Evolutionary conservation across 208 protist species (phyloP).

Genomic region (Trypanosoma boissoni): DNA sequence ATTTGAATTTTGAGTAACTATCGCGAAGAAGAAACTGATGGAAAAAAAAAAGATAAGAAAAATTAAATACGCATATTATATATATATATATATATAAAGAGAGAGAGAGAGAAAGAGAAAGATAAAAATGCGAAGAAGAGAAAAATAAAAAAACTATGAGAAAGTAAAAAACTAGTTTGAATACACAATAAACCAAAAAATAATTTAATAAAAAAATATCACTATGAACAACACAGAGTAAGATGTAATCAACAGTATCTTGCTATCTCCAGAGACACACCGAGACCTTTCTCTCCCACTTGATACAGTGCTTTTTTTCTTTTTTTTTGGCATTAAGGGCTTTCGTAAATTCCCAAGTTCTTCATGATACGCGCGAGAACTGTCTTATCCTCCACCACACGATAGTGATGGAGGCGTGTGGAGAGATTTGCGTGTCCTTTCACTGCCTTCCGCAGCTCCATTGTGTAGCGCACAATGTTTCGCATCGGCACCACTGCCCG

Average conservation of each 20-base stretch:
- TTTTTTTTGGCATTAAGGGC: slow-evolving; percentile 8
- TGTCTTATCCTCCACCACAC: slow-evolving; percentile 72
- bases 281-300: too few relatives aligned
- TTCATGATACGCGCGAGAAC: slow-evolving; percentile 73
- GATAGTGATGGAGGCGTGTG: slow-evolving; percentile 68
- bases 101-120: not conserved
- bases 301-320: too few relatives aligned
- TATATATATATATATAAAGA: not conserved
- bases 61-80: not conserved
- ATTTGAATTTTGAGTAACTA: too few relatives aligned
- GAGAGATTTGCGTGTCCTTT: slow-evolving; percentile 88
- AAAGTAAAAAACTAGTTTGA: not conserved
- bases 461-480: slow-evolving; percentile 83
- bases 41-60: slow-evolving; percentile 13
- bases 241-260: too few relatives aligned
- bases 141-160: not conserved
- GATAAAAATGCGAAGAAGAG: not conserved
- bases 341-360: slow-evolving; percentile 70
- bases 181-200: not conserved
- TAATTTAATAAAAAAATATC: too few relatives aligned
- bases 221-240: too few relatives aligned
- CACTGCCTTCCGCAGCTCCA: slow-evolving; percentile 78
- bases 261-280: too few relatives aligned
- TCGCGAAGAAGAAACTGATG: not conserved
- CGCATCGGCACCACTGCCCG: slow-evolving; percentile 76